Conservation (phyloP, 331 rosid species). For the Acacia concinna region DNA sequence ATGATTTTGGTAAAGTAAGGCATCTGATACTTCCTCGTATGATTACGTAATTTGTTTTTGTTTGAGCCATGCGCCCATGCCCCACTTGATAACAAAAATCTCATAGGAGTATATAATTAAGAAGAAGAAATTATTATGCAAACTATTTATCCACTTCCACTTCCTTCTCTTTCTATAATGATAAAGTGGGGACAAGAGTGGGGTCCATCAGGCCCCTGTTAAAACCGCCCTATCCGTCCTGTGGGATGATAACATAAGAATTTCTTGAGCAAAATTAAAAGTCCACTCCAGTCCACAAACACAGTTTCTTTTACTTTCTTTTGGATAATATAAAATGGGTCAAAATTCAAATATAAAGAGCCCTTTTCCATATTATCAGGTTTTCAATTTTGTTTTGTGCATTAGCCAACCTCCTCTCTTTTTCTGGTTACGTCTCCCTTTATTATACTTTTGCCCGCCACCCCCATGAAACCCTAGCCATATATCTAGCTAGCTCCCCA, state of each 20-base stretch:
- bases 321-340: neutral
- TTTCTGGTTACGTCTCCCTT: neutral
- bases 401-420: neutral
- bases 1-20: neutral
- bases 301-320: neutral
- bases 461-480: slow-evolving; percentile 2
- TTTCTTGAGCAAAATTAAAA: neutral
- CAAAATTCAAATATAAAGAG: neutral
- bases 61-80: neutral
- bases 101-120: neutral
- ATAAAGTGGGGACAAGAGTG: neutral
- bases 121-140: neutral
- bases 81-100: neutral
- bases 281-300: neutral
- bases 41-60: neutral
- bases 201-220: neutral
- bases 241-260: neutral
- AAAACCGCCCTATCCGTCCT: neutral
- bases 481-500: neutral
- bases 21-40: neutral
- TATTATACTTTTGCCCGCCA: neutral
- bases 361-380: neutral
- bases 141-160: neutral
- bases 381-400: neutral
- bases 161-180: neutral